These are phyloP conservation scores for Boeremia exigua DNA, from an alignment of 2,329 filamentous ascomycete species.

Conservation along the genomic window DNA sequence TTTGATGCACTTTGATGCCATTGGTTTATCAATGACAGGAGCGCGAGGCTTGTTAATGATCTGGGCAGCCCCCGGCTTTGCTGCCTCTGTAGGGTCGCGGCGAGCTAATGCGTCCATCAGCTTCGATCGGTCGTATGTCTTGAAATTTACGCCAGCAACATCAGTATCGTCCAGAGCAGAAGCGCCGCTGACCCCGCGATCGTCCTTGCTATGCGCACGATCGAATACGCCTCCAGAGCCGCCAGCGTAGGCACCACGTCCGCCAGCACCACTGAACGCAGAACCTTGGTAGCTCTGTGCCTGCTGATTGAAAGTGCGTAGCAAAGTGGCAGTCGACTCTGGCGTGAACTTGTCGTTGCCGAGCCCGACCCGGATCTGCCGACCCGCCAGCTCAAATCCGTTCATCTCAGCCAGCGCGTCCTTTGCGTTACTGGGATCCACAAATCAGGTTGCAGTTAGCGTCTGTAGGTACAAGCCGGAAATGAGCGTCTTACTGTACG, in stretches of 20 bases:
- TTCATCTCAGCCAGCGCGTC: slow-evolving; percentile 99
- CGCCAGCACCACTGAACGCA: slow-evolving; percentile 87
- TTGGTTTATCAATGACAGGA: slow-evolving; percentile 76
- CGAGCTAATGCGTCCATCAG: slow-evolving; percentile 98
- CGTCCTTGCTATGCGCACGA: slow-evolving; percentile 85
- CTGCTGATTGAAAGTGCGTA: slow-evolving; percentile 84
- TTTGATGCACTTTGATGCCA: slow-evolving; percentile 91
- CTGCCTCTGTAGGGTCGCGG: slow-evolving; percentile 74
- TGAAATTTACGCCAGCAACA: slow-evolving; percentile 98
- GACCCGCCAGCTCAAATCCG: slow-evolving; percentile 95
- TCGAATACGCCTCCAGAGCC: slow-evolving; percentile 78
- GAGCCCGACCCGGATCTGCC: slow-evolving; percentile 96
- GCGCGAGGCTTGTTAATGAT: slow-evolving; percentile 75
- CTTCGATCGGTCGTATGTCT: slow-evolving; percentile 97
- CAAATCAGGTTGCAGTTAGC: slow-evolving; percentile 70
- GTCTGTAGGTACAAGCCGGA: not conserved
- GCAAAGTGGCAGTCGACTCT: slow-evolving; percentile 89
- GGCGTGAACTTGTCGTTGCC: slow-evolving; percentile 99
- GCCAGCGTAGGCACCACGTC: slow-evolving; percentile 82
- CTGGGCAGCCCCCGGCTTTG: slow-evolving; percentile 28
- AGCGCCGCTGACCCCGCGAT: slow-evolving; percentile 85
- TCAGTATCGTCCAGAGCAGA: slow-evolving; percentile 97
- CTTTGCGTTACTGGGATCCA: slow-evolving; percentile 87
- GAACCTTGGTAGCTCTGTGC: slow-evolving; percentile 77
- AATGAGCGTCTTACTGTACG: slow-evolving; percentile 78